phyloP scores from a whole-genome alignment of 1,284 basidiomycete species.

The Malassezia sp. region DNA sequence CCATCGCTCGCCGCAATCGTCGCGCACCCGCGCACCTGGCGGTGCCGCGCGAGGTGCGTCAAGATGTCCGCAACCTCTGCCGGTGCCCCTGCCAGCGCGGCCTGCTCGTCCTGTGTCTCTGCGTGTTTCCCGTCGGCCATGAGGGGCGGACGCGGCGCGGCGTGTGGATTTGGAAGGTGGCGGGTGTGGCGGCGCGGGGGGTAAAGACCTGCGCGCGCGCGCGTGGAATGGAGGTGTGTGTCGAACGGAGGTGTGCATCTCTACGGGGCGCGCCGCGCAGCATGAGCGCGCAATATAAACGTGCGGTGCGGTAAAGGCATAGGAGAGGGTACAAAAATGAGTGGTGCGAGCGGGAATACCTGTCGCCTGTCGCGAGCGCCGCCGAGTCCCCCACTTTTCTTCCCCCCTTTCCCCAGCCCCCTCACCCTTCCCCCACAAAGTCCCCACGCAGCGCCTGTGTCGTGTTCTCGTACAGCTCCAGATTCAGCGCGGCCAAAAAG shows the following conservation, averaged over 20 bases:
- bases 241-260: constrained; percentile 1
- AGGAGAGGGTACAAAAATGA: too few relatives aligned
- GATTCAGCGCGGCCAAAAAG: constrained; percentile 51
- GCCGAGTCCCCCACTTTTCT: not conserved
- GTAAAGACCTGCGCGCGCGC: too few relatives aligned
- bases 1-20: constrained; percentile 3
- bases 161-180: too few relatives aligned
- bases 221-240: not conserved
- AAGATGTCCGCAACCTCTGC: constrained; percentile 9
- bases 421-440: constrained; percentile 12
- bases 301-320: too few relatives aligned
- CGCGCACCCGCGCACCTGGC: constrained; percentile 9
- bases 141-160: not conserved
- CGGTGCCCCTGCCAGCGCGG: constrained; percentile 2
- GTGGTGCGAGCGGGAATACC: too few relatives aligned
- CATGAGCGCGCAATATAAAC: too few relatives aligned
- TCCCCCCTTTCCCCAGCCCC: constrained; percentile 7
- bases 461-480: constrained; percentile 48
- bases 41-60: constrained; percentile 1
- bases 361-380: not conserved
- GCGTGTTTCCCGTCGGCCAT: too few relatives aligned
- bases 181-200: not conserved
- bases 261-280: too few relatives aligned
- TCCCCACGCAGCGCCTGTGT: constrained; percentile 17
- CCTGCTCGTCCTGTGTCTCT: too few relatives aligned